Evolutionary conservation across 2,329 filamentous ascomycete species (phyloP).

Genomic region (Onygena corvina): DNA sequence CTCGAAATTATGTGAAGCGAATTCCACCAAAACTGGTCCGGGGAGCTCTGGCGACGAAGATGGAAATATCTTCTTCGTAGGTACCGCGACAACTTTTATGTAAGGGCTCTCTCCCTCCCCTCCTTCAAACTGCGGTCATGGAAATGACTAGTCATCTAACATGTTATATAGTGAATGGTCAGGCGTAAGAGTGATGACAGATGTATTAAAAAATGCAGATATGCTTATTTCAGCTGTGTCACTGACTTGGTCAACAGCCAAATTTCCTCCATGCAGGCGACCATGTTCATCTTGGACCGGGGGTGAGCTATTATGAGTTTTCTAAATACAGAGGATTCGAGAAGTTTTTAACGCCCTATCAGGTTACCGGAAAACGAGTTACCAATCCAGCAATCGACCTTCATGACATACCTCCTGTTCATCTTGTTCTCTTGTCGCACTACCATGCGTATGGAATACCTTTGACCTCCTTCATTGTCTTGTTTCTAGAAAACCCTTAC

Average conservation of each 20-base stretch:
- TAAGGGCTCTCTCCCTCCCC: slow-evolving; percentile 10
- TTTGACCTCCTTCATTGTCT: background rate
- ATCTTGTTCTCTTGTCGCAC: slow-evolving; percentile 50
- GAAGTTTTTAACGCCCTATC: background rate
- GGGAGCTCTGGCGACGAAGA: slow-evolving; percentile 23
- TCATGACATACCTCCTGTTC: slow-evolving; percentile 47
- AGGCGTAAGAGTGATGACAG: slow-evolving; percentile 31
- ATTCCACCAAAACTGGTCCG: slow-evolving; percentile 36
- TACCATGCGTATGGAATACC: slow-evolving; percentile 42
- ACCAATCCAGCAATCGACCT: slow-evolving; percentile 52
- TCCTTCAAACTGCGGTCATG: background rate
- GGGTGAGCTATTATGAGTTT: slow-evolving; percentile 30
- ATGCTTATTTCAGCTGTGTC: background rate
- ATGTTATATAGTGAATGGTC: slow-evolving; percentile 28
- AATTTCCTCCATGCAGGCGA: slow-evolving; percentile 56
- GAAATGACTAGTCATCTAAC: background rate
- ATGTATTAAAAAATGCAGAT: slow-evolving; percentile 17
- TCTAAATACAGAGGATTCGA: no score
- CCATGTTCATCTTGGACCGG: slow-evolving; percentile 54
- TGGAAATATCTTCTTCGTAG: slow-evolving; percentile 30
- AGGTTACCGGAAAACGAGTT: slow-evolving; percentile 35
- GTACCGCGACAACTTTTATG: slow-evolving; percentile 31
- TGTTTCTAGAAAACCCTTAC: background rate
- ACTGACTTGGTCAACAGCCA: slow-evolving; percentile 28
- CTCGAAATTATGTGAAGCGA: slow-evolving; percentile 31